phyloP scores from a whole-genome alignment of 345 rosid species.

The Eucalyptus erythrocorys region DNA sequence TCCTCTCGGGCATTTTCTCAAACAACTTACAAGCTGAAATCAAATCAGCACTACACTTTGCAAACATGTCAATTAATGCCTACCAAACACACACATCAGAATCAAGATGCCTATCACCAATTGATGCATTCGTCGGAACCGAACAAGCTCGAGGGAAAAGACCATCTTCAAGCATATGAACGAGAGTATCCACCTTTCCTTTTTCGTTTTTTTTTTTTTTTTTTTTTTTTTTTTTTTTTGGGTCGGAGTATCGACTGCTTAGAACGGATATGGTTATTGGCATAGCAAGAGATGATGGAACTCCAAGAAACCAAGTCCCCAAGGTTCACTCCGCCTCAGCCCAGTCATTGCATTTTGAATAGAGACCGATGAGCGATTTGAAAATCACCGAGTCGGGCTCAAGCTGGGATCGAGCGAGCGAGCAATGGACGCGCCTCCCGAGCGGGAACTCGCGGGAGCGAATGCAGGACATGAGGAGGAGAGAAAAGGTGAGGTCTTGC shows the following conservation, averaged over 20 bases:
- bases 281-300: not conserved
- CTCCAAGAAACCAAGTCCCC: not conserved
- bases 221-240: too few relatives aligned
- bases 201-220: too few relatives aligned
- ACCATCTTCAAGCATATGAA: too few relatives aligned
- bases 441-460: not conserved
- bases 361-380: not conserved
- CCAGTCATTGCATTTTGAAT: not conserved
- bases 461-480: not conserved
- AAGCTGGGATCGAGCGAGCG: not conserved
- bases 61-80: constrained; percentile 55
- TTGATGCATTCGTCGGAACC: too few relatives aligned
- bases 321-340: not conserved
- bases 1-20: not conserved
- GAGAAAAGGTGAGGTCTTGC: not conserved
- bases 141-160: too few relatives aligned
- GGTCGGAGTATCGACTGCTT: not conserved
- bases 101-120: not conserved
- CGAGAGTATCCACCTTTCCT: not conserved
- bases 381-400: not conserved
- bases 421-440: not conserved
- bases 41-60: constrained; percentile 30
- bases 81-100: constrained; percentile 54
- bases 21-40: constrained; percentile 50
- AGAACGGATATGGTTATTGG: not conserved